Evolutionary conservation across 257 asterid species (phyloP).

Genomic region (Penstemon barbatus): DNA sequence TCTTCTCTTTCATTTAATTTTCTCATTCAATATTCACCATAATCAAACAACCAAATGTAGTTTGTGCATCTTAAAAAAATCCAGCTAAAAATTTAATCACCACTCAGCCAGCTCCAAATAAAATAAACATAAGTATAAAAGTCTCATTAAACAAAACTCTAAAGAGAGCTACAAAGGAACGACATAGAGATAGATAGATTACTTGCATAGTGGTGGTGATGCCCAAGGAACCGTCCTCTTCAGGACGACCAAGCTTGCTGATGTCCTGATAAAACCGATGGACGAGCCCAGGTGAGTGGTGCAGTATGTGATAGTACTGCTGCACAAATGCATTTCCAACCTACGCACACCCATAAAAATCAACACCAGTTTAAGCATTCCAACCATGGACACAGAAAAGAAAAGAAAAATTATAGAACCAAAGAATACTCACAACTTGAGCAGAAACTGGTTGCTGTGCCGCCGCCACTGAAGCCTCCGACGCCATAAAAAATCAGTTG

Average conservation of each 20-base stretch:
- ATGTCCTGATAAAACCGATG: slow-evolving; percentile 76
- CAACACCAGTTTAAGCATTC: neutral
- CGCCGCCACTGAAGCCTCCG: slow-evolving; percentile 44
- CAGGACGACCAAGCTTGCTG: slow-evolving; percentile 89
- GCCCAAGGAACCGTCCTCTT: slow-evolving; percentile 71
- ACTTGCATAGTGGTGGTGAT: slow-evolving; percentile 84
- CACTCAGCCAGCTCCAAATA: too few relatives aligned
- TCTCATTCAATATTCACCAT: too few relatives aligned
- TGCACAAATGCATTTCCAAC: slow-evolving; percentile 88
- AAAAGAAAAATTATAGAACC: neutral
- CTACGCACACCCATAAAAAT: slow-evolving; percentile 30
- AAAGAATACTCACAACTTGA: slow-evolving; percentile 56
- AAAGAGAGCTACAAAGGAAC: too few relatives aligned
- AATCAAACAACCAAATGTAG: too few relatives aligned
- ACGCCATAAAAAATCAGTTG: slow-evolving; percentile 45
- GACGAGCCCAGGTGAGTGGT: slow-evolving; percentile 74
- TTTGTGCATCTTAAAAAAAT: too few relatives aligned
- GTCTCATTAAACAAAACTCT: too few relatives aligned
- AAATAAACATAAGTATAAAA: too few relatives aligned
- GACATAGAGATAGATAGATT: slow-evolving; percentile 22
- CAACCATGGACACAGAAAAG: neutral
- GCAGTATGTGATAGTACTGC: slow-evolving; percentile 87
- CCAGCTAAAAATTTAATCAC: too few relatives aligned
- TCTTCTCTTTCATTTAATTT: too few relatives aligned
- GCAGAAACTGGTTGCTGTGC: slow-evolving; percentile 47